A percentile compares a stretch with the other conserved stretches of the same genome.
phyloP scores from a whole-genome alignment of 345 rosid species.

The Pistacia vera region DNA sequence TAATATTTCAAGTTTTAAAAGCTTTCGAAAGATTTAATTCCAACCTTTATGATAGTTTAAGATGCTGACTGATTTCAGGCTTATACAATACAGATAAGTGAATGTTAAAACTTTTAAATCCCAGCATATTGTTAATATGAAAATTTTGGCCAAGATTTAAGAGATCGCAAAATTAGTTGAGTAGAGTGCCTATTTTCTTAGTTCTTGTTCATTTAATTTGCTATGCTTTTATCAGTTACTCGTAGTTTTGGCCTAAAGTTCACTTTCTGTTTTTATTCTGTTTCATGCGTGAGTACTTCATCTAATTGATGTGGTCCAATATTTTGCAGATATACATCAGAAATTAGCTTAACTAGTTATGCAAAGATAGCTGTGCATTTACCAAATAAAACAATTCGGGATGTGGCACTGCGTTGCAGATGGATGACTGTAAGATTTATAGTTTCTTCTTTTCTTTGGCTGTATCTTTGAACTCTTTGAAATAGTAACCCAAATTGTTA shows the following conservation, averaged over 20 bases:
- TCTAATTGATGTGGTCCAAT: background rate
- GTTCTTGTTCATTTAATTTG: background rate
- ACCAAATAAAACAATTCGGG: conserved; percentile 62
- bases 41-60: background rate
- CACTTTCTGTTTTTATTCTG: background rate
- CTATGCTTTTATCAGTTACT: background rate
- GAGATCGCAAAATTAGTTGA: background rate
- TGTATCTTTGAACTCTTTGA: conserved; percentile 8
- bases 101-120: background rate
- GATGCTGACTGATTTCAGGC: background rate
- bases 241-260: background rate
- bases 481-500: background rate
- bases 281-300: conserved; percentile 1
- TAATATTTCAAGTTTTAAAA: background rate
- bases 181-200: background rate
- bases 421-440: conserved; percentile 59
- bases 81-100: background rate
- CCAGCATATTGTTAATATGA: background rate
- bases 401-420: conserved; percentile 77
- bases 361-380: conserved; percentile 64
- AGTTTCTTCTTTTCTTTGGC: background rate
- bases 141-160: background rate
- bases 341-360: conserved; percentile 45
- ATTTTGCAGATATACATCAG: conserved; percentile 48
- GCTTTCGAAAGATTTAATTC: background rate